phyloP scores from a whole-genome alignment of 2,329 filamentous ascomycete species.

The Xylariaceae sp. region DNA sequence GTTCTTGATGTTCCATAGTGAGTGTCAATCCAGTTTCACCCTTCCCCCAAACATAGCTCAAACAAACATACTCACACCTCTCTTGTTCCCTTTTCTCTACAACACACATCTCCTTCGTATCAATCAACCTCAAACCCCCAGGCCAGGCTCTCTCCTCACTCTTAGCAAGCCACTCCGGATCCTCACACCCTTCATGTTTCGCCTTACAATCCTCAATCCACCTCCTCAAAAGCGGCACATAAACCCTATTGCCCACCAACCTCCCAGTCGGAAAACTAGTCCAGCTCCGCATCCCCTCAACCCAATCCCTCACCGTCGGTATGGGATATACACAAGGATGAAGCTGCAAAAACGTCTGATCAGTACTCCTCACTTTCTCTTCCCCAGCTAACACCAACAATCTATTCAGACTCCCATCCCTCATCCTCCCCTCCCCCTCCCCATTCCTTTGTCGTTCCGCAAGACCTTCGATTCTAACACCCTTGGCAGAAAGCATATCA shows the following conservation, averaged over 20 bases:
- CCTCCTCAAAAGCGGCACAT: constrained; percentile 9
- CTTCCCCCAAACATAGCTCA: constrained; percentile 21
- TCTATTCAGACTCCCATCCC: constrained; percentile 8
- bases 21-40: constrained; percentile 9
- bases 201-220: constrained; percentile 11
- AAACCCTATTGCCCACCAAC: constrained; percentile 7
- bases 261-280: constrained; percentile 16
- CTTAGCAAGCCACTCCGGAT: constrained; percentile 8
- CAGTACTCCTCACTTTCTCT: constrained; percentile 7
- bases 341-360: constrained; percentile 17
- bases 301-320: constrained; percentile 14
- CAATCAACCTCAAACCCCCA: constrained; percentile 11
- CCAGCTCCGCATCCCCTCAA: constrained; percentile 4
- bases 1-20: constrained; percentile 1
- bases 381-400: constrained; percentile 12
- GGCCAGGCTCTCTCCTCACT: constrained; percentile 8
- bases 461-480: not conserved
- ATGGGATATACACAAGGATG: constrained; percentile 19
- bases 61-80: constrained; percentile 11
- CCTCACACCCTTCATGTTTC: constrained; percentile 10
- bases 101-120: constrained; percentile 10
- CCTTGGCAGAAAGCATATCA: constrained; percentile 2
- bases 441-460: not conserved
- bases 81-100: constrained; percentile 6
- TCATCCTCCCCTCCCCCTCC: not conserved